Evolutionary conservation across 2,329 filamentous ascomycete species (phyloP).

Genomic region (Colletotrichum melonis): DNA sequence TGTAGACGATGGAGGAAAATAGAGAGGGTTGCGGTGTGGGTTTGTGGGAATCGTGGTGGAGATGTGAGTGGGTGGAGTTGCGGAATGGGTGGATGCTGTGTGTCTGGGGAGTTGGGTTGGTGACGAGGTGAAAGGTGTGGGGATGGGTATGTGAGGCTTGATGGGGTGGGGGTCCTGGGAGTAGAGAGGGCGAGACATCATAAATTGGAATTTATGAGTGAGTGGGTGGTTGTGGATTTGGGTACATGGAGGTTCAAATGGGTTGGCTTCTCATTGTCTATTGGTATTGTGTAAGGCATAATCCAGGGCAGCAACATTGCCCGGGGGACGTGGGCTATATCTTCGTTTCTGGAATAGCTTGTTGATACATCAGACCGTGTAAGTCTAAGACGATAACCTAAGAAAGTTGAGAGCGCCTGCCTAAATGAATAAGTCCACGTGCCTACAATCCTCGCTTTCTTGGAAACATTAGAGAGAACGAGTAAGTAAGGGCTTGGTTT

Average conservation of each 20-base stretch:
- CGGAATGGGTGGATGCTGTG: not conserved
- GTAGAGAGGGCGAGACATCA: too few relatives aligned
- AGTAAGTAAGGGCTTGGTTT: not conserved
- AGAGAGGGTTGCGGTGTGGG: not conserved
- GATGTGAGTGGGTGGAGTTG: not conserved
- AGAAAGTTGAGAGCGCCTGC: too few relatives aligned
- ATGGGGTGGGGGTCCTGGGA: too few relatives aligned
- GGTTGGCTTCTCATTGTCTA: too few relatives aligned
- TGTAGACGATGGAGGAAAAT: accelerated
- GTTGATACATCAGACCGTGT: not conserved
- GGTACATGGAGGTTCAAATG: too few relatives aligned
- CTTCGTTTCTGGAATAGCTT: not conserved
- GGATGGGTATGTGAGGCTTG: too few relatives aligned
- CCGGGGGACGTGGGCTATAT: not conserved
- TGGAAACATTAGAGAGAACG: too few relatives aligned
- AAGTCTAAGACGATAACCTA: too few relatives aligned
- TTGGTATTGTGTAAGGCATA: too few relatives aligned
- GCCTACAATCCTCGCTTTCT: too few relatives aligned
- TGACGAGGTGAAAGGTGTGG: not conserved
- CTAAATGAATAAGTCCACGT: not conserved
- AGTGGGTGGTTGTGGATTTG: too few relatives aligned
- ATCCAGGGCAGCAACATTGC: not conserved
- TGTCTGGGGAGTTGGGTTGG: constrained; percentile 1
- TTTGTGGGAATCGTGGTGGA: not conserved
- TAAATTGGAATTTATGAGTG: too few relatives aligned